Conservation (phyloP, 78 protist species). For the Dictyostelium firmibasis region DNA sequence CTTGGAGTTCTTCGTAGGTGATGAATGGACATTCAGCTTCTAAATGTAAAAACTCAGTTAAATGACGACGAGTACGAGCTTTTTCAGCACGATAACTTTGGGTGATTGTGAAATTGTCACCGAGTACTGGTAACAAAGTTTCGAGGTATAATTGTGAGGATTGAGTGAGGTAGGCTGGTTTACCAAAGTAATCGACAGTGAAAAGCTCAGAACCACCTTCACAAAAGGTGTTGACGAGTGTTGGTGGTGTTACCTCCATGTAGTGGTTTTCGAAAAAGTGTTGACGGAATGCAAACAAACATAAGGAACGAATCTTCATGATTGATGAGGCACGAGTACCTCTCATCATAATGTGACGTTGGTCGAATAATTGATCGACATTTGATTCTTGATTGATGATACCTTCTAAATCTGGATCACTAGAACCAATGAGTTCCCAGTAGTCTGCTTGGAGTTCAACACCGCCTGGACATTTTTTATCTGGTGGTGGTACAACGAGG, state of each 20-base stretch:
- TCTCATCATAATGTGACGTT: constrained; percentile 95
- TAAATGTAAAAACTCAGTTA: constrained; percentile 93
- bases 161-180: constrained; percentile 96
- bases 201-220: constrained; percentile 96
- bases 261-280: constrained; percentile 83
- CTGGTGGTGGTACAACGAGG: constrained; percentile 74
- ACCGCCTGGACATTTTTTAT: constrained; percentile 89
- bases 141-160: constrained; percentile 97
- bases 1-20: constrained; percentile 92
- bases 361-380: constrained; percentile 82
- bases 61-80: constrained; percentile 94
- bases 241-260: constrained; percentile 96
- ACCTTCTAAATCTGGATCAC: constrained; percentile 84
- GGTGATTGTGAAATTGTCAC: constrained; percentile 92
- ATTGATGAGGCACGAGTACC: constrained; percentile 83
- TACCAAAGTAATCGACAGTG: constrained; percentile 62
- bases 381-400: constrained; percentile 86
- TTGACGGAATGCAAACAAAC: constrained; percentile 88
- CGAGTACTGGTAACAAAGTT: constrained; percentile 92
- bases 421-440: constrained; percentile 82
- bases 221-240: constrained; percentile 95
- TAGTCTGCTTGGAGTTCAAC: constrained; percentile 89
- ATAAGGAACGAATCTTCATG: constrained; percentile 72
- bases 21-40: constrained; percentile 96
- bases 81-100: constrained; percentile 97